Conservation (phyloP, 1,139 yeast genomes). For the Barnettozyma hawaiiensis region DNA sequence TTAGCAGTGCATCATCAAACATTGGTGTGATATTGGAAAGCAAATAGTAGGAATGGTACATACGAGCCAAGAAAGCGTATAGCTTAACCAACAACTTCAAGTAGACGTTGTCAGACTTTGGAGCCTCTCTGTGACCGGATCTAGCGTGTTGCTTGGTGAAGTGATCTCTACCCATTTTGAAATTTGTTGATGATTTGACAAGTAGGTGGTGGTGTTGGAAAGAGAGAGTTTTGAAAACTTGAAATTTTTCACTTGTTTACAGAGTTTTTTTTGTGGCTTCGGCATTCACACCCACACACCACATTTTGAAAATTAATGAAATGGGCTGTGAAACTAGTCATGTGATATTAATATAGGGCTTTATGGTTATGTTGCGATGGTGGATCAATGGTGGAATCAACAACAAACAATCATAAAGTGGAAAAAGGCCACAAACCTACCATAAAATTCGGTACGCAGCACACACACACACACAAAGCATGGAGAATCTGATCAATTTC, state of each 20-base stretch:
- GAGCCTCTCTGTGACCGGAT: conserved; percentile 97
- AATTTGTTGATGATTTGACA: conserved; percentile 10
- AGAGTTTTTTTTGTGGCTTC: background rate
- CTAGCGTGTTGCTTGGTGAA: conserved; percentile 93
- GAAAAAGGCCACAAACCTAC: too few species aligned
- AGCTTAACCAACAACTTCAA: conserved; percentile 95
- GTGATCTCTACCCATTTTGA: conserved; percentile 95
- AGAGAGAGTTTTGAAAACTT: conserved; percentile 3
- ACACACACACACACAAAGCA: background rate
- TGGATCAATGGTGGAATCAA: conserved; percentile 6
- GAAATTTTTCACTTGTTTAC: conserved; percentile 10
- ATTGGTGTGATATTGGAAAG: conserved; percentile 9
- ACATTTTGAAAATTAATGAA: background rate
- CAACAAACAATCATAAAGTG: too few species aligned
- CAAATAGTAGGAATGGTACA: conserved; percentile 34
- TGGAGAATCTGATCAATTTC: conserved; percentile 16
- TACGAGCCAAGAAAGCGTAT: conserved; percentile 99
- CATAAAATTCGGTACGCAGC: background rate
- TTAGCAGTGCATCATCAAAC: conserved; percentile 12
- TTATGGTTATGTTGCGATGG: conserved; percentile 1
- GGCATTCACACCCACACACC: conserved; percentile 6
- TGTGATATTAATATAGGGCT: conserved; percentile 9
- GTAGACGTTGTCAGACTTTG: conserved; percentile 99
- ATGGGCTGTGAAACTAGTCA: background rate
- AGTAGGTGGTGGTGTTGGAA: background rate